phyloP scores from a whole-genome alignment of 495 filamentous ascomycete genomes.

The Friedmanniomyces simplex region DNA sequence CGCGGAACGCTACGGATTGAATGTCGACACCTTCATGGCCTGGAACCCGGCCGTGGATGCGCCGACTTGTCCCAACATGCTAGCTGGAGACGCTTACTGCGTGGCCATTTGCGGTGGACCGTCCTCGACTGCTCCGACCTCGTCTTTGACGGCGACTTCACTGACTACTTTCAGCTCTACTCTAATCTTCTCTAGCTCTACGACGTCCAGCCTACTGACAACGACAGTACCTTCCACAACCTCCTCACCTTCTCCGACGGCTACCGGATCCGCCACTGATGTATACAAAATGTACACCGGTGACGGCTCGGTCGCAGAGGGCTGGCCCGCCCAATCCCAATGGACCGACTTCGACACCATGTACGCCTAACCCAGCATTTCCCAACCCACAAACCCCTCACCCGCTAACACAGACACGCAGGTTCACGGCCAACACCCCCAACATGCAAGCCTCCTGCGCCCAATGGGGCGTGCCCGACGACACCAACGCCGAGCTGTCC shows the following conservation, averaged over 20 bases:
- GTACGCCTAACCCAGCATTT: not conserved
- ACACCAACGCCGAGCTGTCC: conserved; percentile 52
- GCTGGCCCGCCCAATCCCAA: conserved; percentile 9
- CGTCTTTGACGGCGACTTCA: not conserved
- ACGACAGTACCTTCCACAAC: not conserved
- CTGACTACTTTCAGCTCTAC: not conserved
- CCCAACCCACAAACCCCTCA: not conserved
- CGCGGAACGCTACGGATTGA: not conserved
- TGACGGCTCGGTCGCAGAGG: conserved; percentile 6
- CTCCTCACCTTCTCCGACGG: not conserved
- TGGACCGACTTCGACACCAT: conserved; percentile 10
- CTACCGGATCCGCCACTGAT: not conserved
- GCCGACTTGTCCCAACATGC: conserved; percentile 13
- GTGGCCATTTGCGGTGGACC: conserved; percentile 5
- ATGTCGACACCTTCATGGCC: conserved; percentile 2
- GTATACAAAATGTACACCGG: conserved; percentile 8
- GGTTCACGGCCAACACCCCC: conserved; percentile 4
- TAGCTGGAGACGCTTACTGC: conserved; percentile 9
- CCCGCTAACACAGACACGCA: not conserved
- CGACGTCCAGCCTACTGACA: not conserved
- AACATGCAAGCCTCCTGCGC: conserved; percentile 5
- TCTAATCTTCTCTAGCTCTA: not conserved
- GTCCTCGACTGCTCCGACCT: not conserved
- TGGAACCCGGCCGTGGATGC: conserved; percentile 25
- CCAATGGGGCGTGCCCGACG: conserved; percentile 10